phyloP scores from a whole-genome alignment of 768 basidiomycete species.

The Sarcomyxa edulis region DNA sequence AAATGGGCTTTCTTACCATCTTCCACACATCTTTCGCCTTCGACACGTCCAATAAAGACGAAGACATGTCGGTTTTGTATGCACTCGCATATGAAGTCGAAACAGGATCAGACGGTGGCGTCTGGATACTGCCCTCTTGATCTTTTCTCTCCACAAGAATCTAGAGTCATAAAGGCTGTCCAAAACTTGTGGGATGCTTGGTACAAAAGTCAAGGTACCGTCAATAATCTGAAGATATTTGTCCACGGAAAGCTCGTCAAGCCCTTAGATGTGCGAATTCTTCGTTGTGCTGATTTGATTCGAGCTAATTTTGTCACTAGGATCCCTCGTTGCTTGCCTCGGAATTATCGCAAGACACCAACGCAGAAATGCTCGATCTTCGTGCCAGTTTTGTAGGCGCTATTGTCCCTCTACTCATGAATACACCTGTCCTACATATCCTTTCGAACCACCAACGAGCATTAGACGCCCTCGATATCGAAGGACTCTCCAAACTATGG shows the following conservation, averaged over 20 bases:
- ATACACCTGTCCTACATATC: constrained; percentile 45
- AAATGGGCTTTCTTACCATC: constrained; percentile 95
- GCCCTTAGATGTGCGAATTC: constrained; percentile 51
- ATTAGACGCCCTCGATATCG: constrained; percentile 82
- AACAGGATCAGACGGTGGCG: constrained; percentile 29
- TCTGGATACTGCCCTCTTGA: constrained; percentile 84
- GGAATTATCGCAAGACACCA: constrained; percentile 9
- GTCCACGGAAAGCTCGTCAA: constrained; percentile 53
- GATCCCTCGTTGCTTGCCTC: constrained; percentile 20
- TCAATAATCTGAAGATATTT: constrained; percentile 86
- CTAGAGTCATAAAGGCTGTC: constrained; percentile 64
- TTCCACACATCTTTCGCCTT: constrained; percentile 50
- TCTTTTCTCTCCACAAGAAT: constrained; percentile 68
- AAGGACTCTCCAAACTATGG: constrained; percentile 60
- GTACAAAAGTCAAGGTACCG: constrained; percentile 52
- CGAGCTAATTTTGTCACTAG: constrained; percentile 12
- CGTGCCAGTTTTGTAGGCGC: constrained; percentile 47
- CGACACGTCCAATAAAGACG: constrained; percentile 55
- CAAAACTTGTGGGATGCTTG: constrained; percentile 68
- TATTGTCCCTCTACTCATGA: constrained; percentile 42
- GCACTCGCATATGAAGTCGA: constrained; percentile 58
- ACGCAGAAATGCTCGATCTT: constrained; percentile 17
- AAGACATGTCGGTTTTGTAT: constrained; percentile 87
- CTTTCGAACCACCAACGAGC: constrained; percentile 64
- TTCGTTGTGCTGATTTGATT: background rate